phyloP scores from a whole-genome alignment of 2,329 filamentous ascomycete species.

The Alternaria panax region DNA sequence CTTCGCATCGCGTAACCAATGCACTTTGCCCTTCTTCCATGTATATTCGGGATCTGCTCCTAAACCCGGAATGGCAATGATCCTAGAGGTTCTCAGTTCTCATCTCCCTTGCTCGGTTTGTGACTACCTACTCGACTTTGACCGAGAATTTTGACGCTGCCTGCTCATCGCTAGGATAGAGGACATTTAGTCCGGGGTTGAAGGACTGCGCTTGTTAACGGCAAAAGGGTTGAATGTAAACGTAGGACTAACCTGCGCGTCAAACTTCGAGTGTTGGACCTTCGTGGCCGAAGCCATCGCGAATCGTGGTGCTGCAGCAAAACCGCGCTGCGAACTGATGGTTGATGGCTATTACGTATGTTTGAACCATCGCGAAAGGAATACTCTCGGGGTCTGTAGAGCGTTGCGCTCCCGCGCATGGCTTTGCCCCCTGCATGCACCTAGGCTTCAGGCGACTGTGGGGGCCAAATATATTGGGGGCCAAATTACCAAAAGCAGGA shows the following conservation, averaged over 20 bases:
- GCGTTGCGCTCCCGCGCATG: neutral
- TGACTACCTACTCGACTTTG: slow-evolving; percentile 23
- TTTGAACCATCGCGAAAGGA: neutral
- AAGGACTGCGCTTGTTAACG: slow-evolving; percentile 15
- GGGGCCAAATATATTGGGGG: slow-evolving; percentile 15
- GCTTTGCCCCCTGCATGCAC: slow-evolving; percentile 15
- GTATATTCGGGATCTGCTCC: slow-evolving; percentile 40
- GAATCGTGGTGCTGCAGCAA: neutral
- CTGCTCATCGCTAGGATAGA: slow-evolving; percentile 27
- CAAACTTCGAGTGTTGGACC: slow-evolving; percentile 25
- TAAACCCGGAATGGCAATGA: slow-evolving; percentile 42
- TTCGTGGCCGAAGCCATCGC: slow-evolving; percentile 24
- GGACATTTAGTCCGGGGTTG: slow-evolving; percentile 22
- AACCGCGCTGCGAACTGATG: neutral
- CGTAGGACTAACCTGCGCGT: slow-evolving; percentile 18
- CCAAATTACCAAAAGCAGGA: slow-evolving; percentile 10
- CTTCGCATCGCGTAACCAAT: slow-evolving; percentile 42
- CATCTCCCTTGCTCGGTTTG: neutral
- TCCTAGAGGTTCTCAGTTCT: slow-evolving; percentile 22
- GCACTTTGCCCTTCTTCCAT: slow-evolving; percentile 33
- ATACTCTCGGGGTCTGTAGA: neutral
- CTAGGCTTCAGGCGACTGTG: neutral
- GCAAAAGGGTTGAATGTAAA: neutral
- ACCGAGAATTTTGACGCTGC: slow-evolving; percentile 11
- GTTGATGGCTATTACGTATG: neutral